Conservation (phyloP, 2,329 filamentous ascomycete genomes). For the Colletotrichum cordylinicola region DNA sequence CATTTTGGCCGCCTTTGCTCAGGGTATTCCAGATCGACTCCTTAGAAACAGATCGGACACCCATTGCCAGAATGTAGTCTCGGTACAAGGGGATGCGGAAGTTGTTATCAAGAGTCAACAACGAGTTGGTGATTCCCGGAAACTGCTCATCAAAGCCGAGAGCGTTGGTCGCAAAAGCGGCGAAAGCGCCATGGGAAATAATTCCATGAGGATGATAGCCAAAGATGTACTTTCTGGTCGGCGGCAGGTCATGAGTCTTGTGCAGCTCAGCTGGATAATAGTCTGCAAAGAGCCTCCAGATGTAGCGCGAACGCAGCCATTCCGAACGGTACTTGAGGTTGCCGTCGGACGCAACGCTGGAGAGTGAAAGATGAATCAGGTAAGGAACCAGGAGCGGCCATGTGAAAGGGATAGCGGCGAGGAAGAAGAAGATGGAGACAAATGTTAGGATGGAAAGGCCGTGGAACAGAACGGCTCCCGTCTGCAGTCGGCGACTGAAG, state of each 20-base stretch:
- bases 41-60: conserved; percentile 86
- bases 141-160: conserved; percentile 87
- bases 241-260: conserved; percentile 79
- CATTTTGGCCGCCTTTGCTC: conserved; percentile 76
- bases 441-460: conserved; percentile 73
- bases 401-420: conserved; percentile 87
- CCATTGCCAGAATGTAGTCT: conserved; percentile 91
- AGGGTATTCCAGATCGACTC: conserved; percentile 92
- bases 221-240: conserved; percentile 92
- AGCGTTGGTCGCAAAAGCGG: conserved; percentile 88
- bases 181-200: conserved; percentile 95
- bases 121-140: conserved; percentile 91
- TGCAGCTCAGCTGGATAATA: conserved; percentile 93
- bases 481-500: conserved; percentile 74
- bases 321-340: conserved; percentile 76
- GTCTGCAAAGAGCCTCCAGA: conserved; percentile 89
- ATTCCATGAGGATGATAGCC: conserved; percentile 98
- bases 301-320: conserved; percentile 71
- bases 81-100: conserved; percentile 93
- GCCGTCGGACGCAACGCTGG: conserved; percentile 78
- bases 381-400: conserved; percentile 85
- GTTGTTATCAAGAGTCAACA: conserved; percentile 94
- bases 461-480: conserved; percentile 78
- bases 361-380: conserved; percentile 82
- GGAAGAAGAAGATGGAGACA: conserved; percentile 85